Percentiles rank a stretch among this genome's conserved stretches.
Conservation (phyloP, 2,329 filamentous ascomycete genomes). For the Stemphylium vesicarium region DNA sequence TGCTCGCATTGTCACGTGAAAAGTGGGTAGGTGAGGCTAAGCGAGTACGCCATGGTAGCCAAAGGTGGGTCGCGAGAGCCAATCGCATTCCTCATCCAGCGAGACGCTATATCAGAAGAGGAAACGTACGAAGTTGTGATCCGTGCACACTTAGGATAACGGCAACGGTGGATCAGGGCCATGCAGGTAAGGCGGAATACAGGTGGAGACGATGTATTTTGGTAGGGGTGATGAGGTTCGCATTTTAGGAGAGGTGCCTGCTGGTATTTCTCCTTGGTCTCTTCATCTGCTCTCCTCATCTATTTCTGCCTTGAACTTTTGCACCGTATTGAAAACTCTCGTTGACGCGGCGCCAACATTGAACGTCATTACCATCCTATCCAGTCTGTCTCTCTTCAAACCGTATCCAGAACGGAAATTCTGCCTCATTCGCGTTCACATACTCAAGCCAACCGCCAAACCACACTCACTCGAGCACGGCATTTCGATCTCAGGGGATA, state of each 20-base stretch:
- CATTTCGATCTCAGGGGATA: not conserved
- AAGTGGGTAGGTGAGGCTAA: not conserved
- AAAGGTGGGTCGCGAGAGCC: not conserved
- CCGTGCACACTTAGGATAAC: not conserved
- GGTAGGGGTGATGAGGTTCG: not conserved
- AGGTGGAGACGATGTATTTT: not conserved
- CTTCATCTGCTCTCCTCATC: too few relatives aligned
- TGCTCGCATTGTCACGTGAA: constrained; percentile 16
- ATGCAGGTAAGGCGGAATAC: not conserved
- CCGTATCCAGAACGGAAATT: too few relatives aligned
- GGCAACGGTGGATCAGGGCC: not conserved
- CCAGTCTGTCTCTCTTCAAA: too few relatives aligned
- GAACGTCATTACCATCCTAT: too few relatives aligned
- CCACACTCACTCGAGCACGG: not conserved
- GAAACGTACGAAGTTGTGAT: constrained; percentile 21
- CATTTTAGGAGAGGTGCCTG: not conserved
- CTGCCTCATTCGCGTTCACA: not conserved
- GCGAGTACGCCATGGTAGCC: not conserved
- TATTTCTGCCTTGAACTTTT: too few relatives aligned
- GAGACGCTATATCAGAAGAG: constrained; percentile 14
- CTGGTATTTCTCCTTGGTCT: not conserved
- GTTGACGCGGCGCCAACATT: too few relatives aligned
- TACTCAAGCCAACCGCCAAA: not conserved
- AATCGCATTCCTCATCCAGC: constrained; percentile 5
- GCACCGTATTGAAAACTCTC: too few relatives aligned